phyloP scores from a whole-genome alignment of 2,329 filamentous ascomycete species.

The Ascochyta clinopodiicola region DNA sequence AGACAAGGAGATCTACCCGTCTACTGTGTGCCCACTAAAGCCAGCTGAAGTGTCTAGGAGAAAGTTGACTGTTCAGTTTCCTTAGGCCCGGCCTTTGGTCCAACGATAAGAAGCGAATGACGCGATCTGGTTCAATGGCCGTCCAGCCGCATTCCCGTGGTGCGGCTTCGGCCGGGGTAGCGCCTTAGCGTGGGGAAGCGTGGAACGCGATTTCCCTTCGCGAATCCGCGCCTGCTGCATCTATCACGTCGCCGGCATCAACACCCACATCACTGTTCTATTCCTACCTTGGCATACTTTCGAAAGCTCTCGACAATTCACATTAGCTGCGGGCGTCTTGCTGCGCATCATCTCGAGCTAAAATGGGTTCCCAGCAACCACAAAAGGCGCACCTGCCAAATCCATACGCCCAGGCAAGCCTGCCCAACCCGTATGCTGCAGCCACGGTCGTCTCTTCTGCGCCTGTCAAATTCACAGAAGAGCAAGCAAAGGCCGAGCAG shows the following conservation, averaged over 20 bases:
- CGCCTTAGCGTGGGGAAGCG: slow-evolving; percentile 15
- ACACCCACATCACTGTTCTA: background rate
- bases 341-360: slow-evolving; percentile 17
- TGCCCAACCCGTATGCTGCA: slow-evolving; percentile 38
- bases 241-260: background rate
- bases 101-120: slow-evolving; percentile 16
- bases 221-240: slow-evolving; percentile 6
- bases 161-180: slow-evolving; percentile 7
- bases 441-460: slow-evolving; percentile 37
- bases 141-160: slow-evolving; percentile 10
- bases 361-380: slow-evolving; percentile 33
- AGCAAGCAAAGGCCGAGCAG: slow-evolving; percentile 41
- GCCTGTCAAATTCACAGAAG: slow-evolving; percentile 37
- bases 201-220: slow-evolving; percentile 10
- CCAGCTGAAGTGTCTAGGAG: slow-evolving; percentile 5
- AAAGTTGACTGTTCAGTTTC: slow-evolving; percentile 2
- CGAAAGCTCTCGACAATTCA: background rate
- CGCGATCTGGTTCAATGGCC: slow-evolving; percentile 17
- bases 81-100: slow-evolving; percentile 3
- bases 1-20: slow-evolving; percentile 9
- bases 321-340: slow-evolving; percentile 6
- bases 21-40: slow-evolving; percentile 2
- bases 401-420: slow-evolving; percentile 34
- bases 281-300: background rate
- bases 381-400: slow-evolving; percentile 36